These are phyloP conservation scores for Blastocystis sp. DNA, from an alignment of 352 stramenopile genomes.

Conservation along the genomic window DNA sequence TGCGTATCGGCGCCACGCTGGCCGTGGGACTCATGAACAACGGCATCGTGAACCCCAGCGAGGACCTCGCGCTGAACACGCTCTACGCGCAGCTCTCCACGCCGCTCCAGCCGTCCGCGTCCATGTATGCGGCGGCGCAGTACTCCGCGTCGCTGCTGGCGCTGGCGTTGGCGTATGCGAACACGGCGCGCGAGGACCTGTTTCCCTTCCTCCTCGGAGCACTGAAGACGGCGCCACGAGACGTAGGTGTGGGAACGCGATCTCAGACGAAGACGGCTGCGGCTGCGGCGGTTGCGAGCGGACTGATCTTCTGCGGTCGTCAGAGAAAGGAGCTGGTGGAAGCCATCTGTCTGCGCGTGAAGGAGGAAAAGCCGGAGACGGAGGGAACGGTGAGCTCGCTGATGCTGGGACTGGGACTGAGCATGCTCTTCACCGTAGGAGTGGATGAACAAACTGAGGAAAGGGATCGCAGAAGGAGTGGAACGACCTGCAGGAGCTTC, in stretches of 20 bases:
- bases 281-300: neutral
- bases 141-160: conserved; percentile 5
- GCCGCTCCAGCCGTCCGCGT: neutral
- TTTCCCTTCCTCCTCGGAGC: neutral
- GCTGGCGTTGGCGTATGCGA: neutral
- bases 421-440: neutral
- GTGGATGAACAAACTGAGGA: neutral
- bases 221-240: neutral
- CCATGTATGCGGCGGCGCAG: neutral
- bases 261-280: neutral
- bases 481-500: neutral
- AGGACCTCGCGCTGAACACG: conserved; percentile 26
- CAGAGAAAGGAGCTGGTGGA: neutral
- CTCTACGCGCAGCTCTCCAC: neutral
- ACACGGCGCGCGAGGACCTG: neutral
- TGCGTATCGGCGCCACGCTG: neutral
- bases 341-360: neutral
- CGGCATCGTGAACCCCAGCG: neutral
- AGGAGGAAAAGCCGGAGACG: neutral
- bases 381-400: neutral
- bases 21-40: conserved; percentile 1
- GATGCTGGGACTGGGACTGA: neutral
- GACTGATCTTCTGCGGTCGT: conserved; percentile 27
- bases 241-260: neutral
- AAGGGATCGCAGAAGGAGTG: neutral